phyloP scores from a whole-genome alignment of 2,329 filamentous ascomycete genomes.

The Epichloe gansuensis region DNA sequence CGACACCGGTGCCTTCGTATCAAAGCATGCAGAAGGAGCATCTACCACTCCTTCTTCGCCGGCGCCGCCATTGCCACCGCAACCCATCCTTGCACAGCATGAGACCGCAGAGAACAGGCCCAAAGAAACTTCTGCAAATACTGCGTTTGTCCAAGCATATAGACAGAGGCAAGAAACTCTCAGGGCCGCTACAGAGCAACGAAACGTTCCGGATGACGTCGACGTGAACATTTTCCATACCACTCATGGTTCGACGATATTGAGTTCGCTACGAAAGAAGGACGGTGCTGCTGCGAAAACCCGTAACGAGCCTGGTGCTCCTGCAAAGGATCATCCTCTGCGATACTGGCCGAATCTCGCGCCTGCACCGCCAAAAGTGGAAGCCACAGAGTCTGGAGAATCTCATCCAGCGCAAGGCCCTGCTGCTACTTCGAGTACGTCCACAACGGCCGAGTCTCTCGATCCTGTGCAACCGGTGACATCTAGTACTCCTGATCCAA shows the following conservation, averaged over 20 bases:
- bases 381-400: not conserved
- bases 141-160: conserved; percentile 4
- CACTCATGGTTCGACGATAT: conserved; percentile 29
- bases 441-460: conserved; percentile 2
- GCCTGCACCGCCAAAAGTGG: conserved; percentile 10
- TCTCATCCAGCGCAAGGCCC: not conserved
- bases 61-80: not conserved
- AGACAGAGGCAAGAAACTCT: conserved; percentile 5
- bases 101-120: not conserved
- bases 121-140: not conserved
- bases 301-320: conserved; percentile 7
- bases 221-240: conserved; percentile 39
- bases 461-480: not conserved
- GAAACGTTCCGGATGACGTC: conserved; percentile 27
- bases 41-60: not conserved
- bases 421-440: not conserved
- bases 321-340: conserved; percentile 25
- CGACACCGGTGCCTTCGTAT: not conserved
- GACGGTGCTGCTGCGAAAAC: conserved; percentile 5
- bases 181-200: conserved; percentile 11
- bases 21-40: not conserved
- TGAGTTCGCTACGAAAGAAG: conserved; percentile 25
- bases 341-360: conserved; percentile 21
- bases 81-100: not conserved
- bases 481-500: not conserved